A percentile compares a stretch with the other conserved stretches of the same genome.
These are phyloP conservation scores for Ceratobasidium papillatum DNA, from an alignment of 1,284 basidiomycete genomes.

Conservation along the genomic window DNA sequence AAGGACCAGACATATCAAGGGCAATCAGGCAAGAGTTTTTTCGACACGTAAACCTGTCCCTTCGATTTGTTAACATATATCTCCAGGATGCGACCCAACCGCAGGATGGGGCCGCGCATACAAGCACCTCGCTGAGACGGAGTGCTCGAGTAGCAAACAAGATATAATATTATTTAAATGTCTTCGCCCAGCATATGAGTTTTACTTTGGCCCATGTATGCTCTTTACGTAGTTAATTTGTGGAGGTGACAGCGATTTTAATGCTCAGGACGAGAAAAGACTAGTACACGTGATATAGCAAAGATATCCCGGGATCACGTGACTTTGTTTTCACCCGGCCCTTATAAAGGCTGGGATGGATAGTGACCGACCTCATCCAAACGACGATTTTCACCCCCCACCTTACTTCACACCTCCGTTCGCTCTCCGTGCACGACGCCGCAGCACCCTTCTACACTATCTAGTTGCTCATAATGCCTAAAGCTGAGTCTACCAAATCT, in stretches of 20 bases:
- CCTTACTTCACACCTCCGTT: background rate
- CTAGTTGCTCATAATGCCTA: conserved; percentile 16
- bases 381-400: conserved; percentile 28
- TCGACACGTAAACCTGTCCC: background rate
- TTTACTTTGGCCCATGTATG: background rate
- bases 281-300: background rate
- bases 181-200: background rate
- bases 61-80: background rate
- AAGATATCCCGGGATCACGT: conserved; percentile 24
- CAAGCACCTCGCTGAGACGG: background rate
- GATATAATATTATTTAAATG: background rate
- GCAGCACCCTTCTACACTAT: background rate
- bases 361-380: conserved; percentile 4
- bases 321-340: conserved; percentile 16
- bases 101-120: background rate
- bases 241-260: background rate
- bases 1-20: background rate
- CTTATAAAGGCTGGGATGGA: conserved; percentile 20
- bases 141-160: background rate
- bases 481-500: conserved; percentile 35
- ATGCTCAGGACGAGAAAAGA: background rate
- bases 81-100: too few species aligned
- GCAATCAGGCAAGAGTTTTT: background rate
- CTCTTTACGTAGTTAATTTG: conserved; percentile 6
- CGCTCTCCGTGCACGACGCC: background rate